Conservation (phyloP, 306 rosid genomes). For the Castanopsis chinensis region DNA sequence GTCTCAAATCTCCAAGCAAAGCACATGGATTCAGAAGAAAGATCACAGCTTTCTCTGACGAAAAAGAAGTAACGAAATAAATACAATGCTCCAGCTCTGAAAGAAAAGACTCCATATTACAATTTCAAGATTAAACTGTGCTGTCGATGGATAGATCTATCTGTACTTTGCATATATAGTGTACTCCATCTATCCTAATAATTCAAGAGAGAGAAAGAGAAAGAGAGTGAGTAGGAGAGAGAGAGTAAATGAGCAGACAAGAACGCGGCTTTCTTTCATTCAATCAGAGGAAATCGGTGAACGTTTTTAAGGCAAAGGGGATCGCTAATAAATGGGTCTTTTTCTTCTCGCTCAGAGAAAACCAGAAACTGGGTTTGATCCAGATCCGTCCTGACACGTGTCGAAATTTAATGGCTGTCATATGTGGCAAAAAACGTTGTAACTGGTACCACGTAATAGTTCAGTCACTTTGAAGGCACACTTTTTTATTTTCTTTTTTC, state of each 20-base stretch:
- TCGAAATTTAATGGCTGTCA: background rate
- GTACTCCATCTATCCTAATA: background rate
- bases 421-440: background rate
- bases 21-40: background rate
- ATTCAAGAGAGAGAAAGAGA: slow-evolving; percentile 23
- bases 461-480: too few species aligned
- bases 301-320: background rate
- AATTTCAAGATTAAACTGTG: background rate
- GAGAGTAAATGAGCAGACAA: background rate
- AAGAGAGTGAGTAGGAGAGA: background rate
- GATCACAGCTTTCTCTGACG: background rate
- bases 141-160: background rate
- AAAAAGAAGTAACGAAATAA: background rate
- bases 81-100: background rate
- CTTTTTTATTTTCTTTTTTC: too few species aligned
- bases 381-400: background rate
- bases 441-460: background rate
- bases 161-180: background rate
- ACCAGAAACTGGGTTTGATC: background rate
- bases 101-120: background rate
- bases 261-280: background rate
- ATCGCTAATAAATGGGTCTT: slow-evolving; percentile 5
- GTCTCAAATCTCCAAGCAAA: background rate
- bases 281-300: slow-evolving; percentile 5
- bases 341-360: background rate